Evolutionary conservation across 2,329 filamentous ascomycete species (phyloP), one percentile per base, ranked within the genome.

Genomic region (Colletotrichum sp.): DNA sequence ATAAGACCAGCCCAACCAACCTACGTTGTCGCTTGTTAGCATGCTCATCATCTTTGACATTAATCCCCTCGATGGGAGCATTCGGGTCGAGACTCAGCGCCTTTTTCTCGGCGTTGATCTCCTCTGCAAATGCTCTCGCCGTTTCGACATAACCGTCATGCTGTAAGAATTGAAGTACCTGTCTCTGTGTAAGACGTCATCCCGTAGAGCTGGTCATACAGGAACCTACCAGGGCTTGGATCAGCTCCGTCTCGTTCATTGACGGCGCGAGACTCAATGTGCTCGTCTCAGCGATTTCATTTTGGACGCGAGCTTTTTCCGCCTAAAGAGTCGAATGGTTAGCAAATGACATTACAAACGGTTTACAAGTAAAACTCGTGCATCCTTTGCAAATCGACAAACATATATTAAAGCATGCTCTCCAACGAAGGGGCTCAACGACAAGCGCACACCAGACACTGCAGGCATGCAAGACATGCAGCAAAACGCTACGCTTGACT

Each of bases 71-170:
- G 76, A 91, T 85, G n/a, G 87, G 83, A 34, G 88, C 83, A 64
- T 84, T 83, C 48, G 90, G 84, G 71, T 92, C 90, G 58, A 91
- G 88, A 77, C 90, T 91, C 71, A 98, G 85, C 10, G 94, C 92
- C 80, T 91, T 87, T 79, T 94, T 93, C 82, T 98, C 95, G 18
- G 90, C 87, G 70, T 91, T 90, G 30, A 98, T 92, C 81, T 98
- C 96, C 79, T 94, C 90, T 5, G 94, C 93, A 87, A 99, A 98
- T 1, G 95, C 95, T 77, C 93, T 92, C 10, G 96, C 96, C 1
- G 96, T 98, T 79, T 98, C 96, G 9, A 98, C 94, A 79, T 98
- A 98, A 75, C 97, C 97, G 80, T 98, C 97, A 79, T 98, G 96
- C 48, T 96, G 94, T 16, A 99, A 87, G 79, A 98, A 98, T 84